Evolutionary conservation across 2,329 filamentous ascomycete species (phyloP), one percentile per base, ranked within the genome.

Genomic region (Sporothrix curviconia): DNA sequence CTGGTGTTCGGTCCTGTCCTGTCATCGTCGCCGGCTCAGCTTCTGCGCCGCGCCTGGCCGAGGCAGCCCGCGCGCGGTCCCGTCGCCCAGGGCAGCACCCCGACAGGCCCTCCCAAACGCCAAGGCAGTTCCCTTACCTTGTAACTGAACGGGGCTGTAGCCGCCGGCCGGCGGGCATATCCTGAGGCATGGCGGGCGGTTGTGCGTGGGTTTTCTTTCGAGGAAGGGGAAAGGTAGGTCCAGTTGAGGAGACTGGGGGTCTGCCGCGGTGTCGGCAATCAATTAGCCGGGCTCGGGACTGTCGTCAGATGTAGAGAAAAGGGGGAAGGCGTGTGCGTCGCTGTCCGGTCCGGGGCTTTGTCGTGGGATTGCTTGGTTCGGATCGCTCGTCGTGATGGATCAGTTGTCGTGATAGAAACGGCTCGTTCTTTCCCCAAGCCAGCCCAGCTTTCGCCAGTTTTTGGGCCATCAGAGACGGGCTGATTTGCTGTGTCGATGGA

Each of bases 101-200:
- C n/a, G n/a, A n/a, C n/a, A n/a, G n/a, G n/a, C n/a, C n/a, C n/a
- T n/a, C n/a, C n/a, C n/a, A n/a, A n/a, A n/a, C n/a, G n/a, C n/a
- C n/a, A n/a, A n/a, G n/a, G n/a, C n/a, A n/a, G n/a, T n/a, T 39
- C 15, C 11, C 47, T 69, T 74, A 92, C 89, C 85, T 95, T 95
- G 81, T 96, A 99, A n/a, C 78, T 99, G 94, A 65, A 99, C 87
- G 74, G 92, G 87, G 74, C 85, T 87, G 76, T 99, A 99, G 81
- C 94, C 94, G 79, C 92, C 94, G 70, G 76, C 74, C 67, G 94
- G 94, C 78, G 94, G n/a, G 94, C 84, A 99, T 90, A 81, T 99
- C 94, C 82, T 97, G 92, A 79, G 89, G 86, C 92, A 97, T 96
- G 70, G 64, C 85, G 79, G 72, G 68, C 69, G 57, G 30, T 43